A percentile compares a stretch with the other conserved stretches of the same genome.
These are phyloP conservation scores for Cucumis variabilis DNA, from an alignment of 331 rosid species.

Conservation along the genomic window DNA sequence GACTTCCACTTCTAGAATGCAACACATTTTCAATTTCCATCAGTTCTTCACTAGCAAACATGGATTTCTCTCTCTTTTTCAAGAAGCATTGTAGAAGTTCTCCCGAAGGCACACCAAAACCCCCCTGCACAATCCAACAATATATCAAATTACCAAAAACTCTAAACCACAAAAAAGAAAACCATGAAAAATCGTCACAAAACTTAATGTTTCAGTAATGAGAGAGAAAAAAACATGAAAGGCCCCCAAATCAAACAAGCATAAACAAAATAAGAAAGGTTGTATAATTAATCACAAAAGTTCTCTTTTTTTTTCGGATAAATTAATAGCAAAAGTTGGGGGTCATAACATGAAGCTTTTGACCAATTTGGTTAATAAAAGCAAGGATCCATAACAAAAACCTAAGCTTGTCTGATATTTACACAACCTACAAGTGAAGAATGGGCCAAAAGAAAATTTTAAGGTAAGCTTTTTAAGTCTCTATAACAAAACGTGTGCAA, in stretches of 20 bases:
- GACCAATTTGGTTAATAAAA: background rate
- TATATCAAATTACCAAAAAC: conserved; percentile 39
- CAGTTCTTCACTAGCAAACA: conserved; percentile 37
- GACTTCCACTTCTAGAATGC: conserved; percentile 41
- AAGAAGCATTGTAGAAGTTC: conserved; percentile 37
- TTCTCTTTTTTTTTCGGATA: too few species aligned
- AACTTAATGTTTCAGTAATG: background rate
- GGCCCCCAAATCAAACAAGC: background rate
- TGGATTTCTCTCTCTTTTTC: conserved; percentile 34
- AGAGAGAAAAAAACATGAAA: background rate
- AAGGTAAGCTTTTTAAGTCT: background rate
- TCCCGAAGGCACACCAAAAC: conserved; percentile 39
- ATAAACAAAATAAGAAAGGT: background rate
- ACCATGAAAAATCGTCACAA: conserved; percentile 4
- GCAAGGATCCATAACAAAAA: background rate
- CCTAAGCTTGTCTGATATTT: background rate
- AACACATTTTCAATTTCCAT: conserved; percentile 36
- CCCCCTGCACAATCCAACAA: conserved; percentile 53
- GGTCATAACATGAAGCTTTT: background rate
- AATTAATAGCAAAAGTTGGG: background rate
- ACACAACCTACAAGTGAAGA: background rate
- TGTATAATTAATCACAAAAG: background rate
- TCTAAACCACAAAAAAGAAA: conserved; percentile 21
- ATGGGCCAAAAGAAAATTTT: background rate
- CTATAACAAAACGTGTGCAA: background rate